Conservation (phyloP, 2,329 filamentous ascomycete species). For the Diaporthe sp. region DNA sequence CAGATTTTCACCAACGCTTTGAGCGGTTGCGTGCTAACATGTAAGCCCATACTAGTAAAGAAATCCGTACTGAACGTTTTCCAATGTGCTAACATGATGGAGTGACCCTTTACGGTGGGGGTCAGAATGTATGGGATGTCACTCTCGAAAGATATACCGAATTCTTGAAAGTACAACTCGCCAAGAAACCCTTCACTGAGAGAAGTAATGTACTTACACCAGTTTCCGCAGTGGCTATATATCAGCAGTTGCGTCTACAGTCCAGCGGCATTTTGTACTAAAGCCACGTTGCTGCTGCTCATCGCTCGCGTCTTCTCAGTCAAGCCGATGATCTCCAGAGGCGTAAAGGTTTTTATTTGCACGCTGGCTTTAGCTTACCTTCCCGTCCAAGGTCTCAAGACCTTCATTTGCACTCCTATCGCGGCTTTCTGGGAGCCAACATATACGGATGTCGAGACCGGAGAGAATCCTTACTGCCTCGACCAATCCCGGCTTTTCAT, state of each 20-base stretch:
- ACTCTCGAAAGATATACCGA: constrained; percentile 1
- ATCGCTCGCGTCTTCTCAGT: constrained; percentile 47
- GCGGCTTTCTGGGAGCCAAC: constrained; percentile 27
- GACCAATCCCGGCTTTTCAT: constrained; percentile 51
- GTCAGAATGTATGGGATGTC: constrained; percentile 9
- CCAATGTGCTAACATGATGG: not conserved
- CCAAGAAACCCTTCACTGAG: not conserved
- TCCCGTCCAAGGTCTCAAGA: constrained; percentile 19
- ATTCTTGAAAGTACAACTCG: constrained; percentile 16
- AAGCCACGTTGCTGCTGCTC: constrained; percentile 50
- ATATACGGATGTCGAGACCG: constrained; percentile 36
- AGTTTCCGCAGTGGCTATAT: constrained; percentile 18
- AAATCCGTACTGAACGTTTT: fast-evolving
- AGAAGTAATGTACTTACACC: not conserved
- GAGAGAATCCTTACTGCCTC: constrained; percentile 45
- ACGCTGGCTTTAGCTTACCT: constrained; percentile 38
- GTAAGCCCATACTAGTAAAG: not conserved
- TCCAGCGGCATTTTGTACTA: constrained; percentile 34
- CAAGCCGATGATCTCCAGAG: constrained; percentile 41
- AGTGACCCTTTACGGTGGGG: constrained; percentile 25
- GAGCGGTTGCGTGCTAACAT: not conserved
- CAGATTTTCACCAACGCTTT: constrained; percentile 27
- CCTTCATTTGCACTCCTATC: constrained; percentile 26
- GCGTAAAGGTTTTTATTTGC: constrained; percentile 49
- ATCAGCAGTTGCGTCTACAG: constrained; percentile 6